Conservation (phyloP, 768 basidiomycete genomes). For the Dictyophora rubrovolvata region DNA sequence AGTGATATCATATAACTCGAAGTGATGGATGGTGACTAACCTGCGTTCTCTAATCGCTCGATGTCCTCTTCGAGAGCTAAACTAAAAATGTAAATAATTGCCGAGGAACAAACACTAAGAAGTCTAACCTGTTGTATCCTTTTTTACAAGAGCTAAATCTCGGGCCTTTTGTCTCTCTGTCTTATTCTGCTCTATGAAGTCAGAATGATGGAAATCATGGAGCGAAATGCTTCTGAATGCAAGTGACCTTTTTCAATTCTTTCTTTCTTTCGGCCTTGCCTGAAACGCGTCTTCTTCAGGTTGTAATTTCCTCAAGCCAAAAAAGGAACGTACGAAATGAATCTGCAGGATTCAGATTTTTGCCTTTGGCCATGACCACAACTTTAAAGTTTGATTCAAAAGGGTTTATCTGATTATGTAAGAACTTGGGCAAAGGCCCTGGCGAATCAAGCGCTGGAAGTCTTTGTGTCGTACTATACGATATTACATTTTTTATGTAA, state of each 20-base stretch:
- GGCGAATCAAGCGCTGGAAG: too few relatives aligned
- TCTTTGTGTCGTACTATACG: not conserved
- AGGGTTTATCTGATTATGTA: too few relatives aligned
- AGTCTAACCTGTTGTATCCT: conserved; percentile 70
- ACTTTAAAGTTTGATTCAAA: not conserved
- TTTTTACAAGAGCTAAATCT: conserved; percentile 89
- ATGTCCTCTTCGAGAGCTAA: conserved; percentile 5
- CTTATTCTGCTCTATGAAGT: conserved; percentile 73
- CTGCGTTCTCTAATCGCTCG: conserved; percentile 9
- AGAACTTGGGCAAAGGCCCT: too few relatives aligned
- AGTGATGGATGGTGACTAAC: not conserved
- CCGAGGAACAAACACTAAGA: conserved; percentile 1
- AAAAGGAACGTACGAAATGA: conserved; percentile 62
- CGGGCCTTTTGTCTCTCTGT: conserved; percentile 66
- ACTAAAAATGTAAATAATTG: not conserved
- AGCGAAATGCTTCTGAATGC: conserved; percentile 13
- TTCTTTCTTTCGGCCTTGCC: conserved; percentile 91
- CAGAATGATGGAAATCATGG: conserved; percentile 11
- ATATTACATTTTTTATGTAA: not conserved
- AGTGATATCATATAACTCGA: conserved; percentile 35
- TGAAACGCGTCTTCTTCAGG: conserved; percentile 21
- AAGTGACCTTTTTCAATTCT: conserved; percentile 81
- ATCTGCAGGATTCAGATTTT: conserved; percentile 88
- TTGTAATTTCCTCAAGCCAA: not conserved
- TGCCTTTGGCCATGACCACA: conserved; percentile 66